These are phyloP conservation scores for Cercospora beticola DNA, from an alignment of 2,329 filamentous ascomycete species.

Conservation along the genomic window DNA sequence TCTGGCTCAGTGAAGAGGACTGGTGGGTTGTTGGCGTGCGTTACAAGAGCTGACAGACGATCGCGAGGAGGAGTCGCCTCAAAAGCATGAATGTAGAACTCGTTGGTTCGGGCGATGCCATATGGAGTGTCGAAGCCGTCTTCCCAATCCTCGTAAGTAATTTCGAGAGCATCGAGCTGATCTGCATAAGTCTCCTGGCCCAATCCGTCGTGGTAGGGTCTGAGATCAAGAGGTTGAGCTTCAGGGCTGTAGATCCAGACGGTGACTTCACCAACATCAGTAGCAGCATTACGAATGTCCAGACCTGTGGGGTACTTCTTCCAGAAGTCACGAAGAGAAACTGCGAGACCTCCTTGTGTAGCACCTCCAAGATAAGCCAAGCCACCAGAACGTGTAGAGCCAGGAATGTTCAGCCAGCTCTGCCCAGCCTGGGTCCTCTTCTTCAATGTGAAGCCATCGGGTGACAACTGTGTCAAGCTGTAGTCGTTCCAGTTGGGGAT, in stretches of 20 bases:
- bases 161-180: slow-evolving; percentile 60
- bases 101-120: slow-evolving; percentile 59
- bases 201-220: slow-evolving; percentile 59
- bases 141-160: slow-evolving; percentile 65
- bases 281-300: slow-evolving; percentile 54
- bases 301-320: slow-evolving; percentile 61
- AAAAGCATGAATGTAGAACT: slow-evolving; percentile 54
- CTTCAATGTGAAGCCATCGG: slow-evolving; percentile 61
- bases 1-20: slow-evolving; percentile 51
- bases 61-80: slow-evolving; percentile 54
- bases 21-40: slow-evolving; percentile 54
- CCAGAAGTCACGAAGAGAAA: slow-evolving; percentile 63
- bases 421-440: slow-evolving; percentile 60
- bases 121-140: slow-evolving; percentile 56
- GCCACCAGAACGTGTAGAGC: slow-evolving; percentile 56
- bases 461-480: slow-evolving; percentile 56
- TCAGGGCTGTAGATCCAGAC: slow-evolving; percentile 62
- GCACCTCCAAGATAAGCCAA: slow-evolving; percentile 61
- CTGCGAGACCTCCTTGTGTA: slow-evolving; percentile 57
- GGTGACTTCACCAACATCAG: slow-evolving; percentile 54
- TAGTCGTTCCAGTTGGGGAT: slow-evolving; percentile 61
- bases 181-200: slow-evolving; percentile 57
- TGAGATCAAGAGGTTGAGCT: slow-evolving; percentile 56
- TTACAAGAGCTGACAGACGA: slow-evolving; percentile 46
- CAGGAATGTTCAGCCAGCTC: slow-evolving; percentile 59